Evolutionary conservation across 2,329 filamentous ascomycete genomes (phyloP).

Genomic region (Penicillium sp.): DNA sequence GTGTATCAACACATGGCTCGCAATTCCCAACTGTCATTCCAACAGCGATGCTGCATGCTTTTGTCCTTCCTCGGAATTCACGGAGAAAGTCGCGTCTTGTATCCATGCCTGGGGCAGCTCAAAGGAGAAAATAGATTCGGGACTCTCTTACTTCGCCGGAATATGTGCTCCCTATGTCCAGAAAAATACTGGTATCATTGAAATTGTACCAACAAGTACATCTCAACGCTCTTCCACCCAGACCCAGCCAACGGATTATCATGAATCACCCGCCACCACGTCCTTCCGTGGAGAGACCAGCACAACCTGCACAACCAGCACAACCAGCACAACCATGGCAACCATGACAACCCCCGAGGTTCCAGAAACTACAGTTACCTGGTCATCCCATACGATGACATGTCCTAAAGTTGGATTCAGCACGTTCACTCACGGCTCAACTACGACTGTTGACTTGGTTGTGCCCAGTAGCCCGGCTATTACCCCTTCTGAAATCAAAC

Average conservation of each 20-base stretch:
- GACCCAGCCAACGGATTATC: background rate
- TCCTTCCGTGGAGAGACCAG: background rate
- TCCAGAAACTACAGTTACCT: conserved; percentile 41
- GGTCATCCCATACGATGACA: conserved; percentile 41
- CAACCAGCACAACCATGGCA: too few species aligned
- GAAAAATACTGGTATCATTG: conserved; percentile 71
- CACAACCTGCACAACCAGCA: too few species aligned
- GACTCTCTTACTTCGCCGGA: conserved; percentile 82
- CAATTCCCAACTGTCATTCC: conserved; percentile 70
- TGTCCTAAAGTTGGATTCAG: conserved; percentile 47
- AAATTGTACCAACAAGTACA: conserved; percentile 48
- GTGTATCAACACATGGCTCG: conserved; percentile 89
- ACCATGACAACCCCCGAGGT: conserved; percentile 11
- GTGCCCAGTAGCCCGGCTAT: background rate
- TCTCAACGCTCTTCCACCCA: too few species aligned
- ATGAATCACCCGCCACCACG: background rate
- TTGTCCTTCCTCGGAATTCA: conserved; percentile 77
- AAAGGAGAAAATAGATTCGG: conserved; percentile 67
- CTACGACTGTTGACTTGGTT: conserved; percentile 29
- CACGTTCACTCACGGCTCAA: conserved; percentile 30
- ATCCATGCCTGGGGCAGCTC: conserved; percentile 73
- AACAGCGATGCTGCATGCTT: conserved; percentile 84
- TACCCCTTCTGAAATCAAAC: background rate
- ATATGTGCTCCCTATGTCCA: conserved; percentile 78
- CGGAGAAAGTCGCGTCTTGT: conserved; percentile 76